These are phyloP conservation scores for Hericium erinaceus DNA, from an alignment of 768 basidiomycete species.

Conservation along the genomic window DNA sequence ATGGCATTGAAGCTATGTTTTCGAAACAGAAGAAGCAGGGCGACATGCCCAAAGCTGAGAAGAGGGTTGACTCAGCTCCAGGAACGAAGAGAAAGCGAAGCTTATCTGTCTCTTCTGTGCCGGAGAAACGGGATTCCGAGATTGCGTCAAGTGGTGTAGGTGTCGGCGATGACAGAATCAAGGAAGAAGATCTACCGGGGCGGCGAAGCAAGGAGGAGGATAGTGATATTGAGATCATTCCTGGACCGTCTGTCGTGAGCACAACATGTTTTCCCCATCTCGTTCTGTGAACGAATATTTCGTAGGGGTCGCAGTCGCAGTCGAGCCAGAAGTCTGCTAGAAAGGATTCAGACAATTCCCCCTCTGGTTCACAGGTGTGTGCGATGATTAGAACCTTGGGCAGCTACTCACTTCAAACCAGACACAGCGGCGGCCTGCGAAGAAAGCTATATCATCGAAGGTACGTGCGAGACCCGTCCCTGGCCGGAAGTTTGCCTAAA, in stretches of 20 bases:
- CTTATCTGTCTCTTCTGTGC: neutral
- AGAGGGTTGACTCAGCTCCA: neutral
- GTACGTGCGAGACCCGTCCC: neutral
- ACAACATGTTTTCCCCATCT: neutral
- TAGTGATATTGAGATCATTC: slow-evolving; percentile 9
- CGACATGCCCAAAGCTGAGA: neutral
- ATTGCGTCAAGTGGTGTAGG: neutral
- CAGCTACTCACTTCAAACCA: neutral
- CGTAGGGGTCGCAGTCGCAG: too few relatives aligned
- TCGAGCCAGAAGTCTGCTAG: neutral
- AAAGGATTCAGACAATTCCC: neutral
- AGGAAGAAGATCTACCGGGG: neutral
- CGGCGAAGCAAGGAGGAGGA: neutral
- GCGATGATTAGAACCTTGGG: too few relatives aligned
- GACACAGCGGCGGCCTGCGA: neutral
- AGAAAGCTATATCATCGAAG: neutral
- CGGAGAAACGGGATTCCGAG: neutral
- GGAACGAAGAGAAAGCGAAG: neutral
- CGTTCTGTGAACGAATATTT: too few relatives aligned
- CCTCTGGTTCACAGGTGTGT: neutral
- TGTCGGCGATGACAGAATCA: neutral
- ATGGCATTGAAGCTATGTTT: slow-evolving; percentile 82
- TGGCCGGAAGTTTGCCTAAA: neutral
- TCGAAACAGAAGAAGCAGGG: slow-evolving; percentile 40
- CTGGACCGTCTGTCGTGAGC: neutral